A percentile compares a stretch with the other conserved stretches of the same genome.
These are phyloP conservation scores for Nemania sp. DNA, from an alignment of 2,329 filamentous ascomycete genomes.

Conservation along the genomic window DNA sequence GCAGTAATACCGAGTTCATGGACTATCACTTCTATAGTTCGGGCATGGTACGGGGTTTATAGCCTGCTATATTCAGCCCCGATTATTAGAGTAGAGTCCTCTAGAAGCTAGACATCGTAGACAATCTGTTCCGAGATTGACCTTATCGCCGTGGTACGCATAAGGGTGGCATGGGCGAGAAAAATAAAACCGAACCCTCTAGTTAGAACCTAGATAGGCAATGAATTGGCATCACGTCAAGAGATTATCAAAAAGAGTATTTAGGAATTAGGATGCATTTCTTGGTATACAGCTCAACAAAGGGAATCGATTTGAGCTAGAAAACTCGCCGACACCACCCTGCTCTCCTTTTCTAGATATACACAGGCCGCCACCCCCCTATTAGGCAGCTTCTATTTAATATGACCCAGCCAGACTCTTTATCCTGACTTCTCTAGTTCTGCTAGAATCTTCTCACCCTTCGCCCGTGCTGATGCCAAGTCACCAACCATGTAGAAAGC, in stretches of 20 bases:
- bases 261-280: slow-evolving; percentile 51
- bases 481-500: slow-evolving; percentile 98
- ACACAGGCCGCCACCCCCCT: slow-evolving; percentile 61
- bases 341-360: slow-evolving; percentile 66
- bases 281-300: slow-evolving; percentile 73
- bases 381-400: slow-evolving; percentile 52
- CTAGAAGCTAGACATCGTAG: too few relatives aligned
- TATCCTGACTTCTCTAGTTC: slow-evolving; percentile 78
- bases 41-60: too few relatives aligned
- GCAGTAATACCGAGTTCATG: too few relatives aligned
- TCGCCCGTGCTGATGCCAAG: slow-evolving; percentile 89
- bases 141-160: not conserved
- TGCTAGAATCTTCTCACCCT: slow-evolving; percentile 99
- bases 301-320: slow-evolving; percentile 68
- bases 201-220: not conserved
- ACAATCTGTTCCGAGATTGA: not conserved
- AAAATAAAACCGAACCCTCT: not conserved
- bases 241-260: not conserved
- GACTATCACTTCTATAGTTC: too few relatives aligned
- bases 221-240: not conserved
- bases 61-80: too few relatives aligned
- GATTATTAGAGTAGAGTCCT: too few relatives aligned
- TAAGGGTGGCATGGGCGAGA: not conserved
- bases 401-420: slow-evolving; percentile 51
- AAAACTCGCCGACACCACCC: slow-evolving; percentile 59